phyloP scores from a whole-genome alignment of 2,329 filamentous ascomycete genomes.

The Ophiostoma novo-ulmi region DNA sequence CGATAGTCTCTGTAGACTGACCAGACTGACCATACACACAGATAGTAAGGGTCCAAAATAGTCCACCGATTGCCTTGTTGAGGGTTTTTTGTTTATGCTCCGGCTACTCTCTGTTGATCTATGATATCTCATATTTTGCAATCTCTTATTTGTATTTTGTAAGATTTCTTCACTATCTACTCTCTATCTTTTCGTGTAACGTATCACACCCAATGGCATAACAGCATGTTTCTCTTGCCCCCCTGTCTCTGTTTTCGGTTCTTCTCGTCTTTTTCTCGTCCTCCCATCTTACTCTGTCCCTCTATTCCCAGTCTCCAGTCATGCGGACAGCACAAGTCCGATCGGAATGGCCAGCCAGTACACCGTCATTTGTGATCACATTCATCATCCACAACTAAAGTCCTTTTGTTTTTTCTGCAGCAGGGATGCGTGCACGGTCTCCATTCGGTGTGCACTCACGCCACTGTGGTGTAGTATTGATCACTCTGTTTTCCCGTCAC shows the following conservation, averaged over 20 bases:
- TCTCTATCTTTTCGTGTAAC: not conserved
- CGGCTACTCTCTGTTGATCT: not conserved
- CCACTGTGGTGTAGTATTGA: conserved; percentile 1
- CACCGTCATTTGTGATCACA: conserved; percentile 15
- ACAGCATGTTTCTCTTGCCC: not conserved
- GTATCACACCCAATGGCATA: not conserved
- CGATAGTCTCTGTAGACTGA: not conserved
- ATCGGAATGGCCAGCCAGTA: not conserved
- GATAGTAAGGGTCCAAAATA: not conserved
- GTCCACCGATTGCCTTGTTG: conserved; percentile 11
- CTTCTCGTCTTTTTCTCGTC: not conserved
- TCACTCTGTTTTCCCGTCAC: not conserved
- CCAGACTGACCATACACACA: not conserved
- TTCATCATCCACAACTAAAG: not conserved
- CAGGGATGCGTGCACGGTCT: conserved; percentile 5
- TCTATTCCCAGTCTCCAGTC: not conserved
- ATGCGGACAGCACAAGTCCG: not conserved
- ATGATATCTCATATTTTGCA: not conserved
- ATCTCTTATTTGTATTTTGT: no score
- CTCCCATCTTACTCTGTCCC: not conserved
- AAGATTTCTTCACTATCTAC: not conserved
- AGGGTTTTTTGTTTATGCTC: not conserved
- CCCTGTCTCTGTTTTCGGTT: not conserved
- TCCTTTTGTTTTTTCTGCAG: not conserved
- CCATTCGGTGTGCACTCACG: conserved; percentile 11